Conservation (phyloP, 441 rosid species). For the Corymbia citriodora region DNA sequence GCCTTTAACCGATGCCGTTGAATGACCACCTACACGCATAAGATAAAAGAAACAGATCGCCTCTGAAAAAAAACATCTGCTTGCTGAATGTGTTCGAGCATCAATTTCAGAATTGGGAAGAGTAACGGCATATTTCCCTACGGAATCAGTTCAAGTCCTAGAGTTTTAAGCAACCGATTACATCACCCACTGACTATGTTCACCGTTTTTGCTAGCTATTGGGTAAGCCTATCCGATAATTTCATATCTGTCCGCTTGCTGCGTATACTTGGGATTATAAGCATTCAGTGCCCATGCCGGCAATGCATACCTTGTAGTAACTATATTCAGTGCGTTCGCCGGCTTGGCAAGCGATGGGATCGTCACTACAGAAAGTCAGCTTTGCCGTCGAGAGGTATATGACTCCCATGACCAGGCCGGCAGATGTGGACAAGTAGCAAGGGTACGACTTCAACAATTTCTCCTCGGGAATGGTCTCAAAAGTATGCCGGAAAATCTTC, state of each 20-base stretch:
- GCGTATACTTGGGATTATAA: background rate
- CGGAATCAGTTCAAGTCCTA: background rate
- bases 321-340: conserved; percentile 44
- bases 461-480: conserved; percentile 50
- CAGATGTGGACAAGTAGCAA: conserved; percentile 61
- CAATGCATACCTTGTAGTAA: conserved; percentile 44
- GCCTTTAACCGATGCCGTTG: conserved; percentile 66
- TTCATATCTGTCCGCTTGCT: background rate
- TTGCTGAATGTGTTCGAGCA: background rate
- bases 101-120: background rate
- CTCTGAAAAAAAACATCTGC: background rate
- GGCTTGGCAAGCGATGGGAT: conserved; percentile 48
- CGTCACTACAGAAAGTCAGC: conserved; percentile 50
- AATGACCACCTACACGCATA: conserved; percentile 51
- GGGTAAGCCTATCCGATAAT: background rate
- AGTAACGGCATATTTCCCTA: background rate
- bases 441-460: conserved; percentile 49
- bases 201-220: background rate
- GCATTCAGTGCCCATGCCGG: background rate
- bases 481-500: conserved; percentile 45
- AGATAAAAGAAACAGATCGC: background rate
- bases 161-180: background rate
- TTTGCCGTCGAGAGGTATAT: conserved; percentile 45
- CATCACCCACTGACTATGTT: background rate
- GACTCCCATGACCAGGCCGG: conserved; percentile 66